phyloP scores from a whole-genome alignment of 371 early-diverging fungal genomes.

The Mucor sp. region DNA sequence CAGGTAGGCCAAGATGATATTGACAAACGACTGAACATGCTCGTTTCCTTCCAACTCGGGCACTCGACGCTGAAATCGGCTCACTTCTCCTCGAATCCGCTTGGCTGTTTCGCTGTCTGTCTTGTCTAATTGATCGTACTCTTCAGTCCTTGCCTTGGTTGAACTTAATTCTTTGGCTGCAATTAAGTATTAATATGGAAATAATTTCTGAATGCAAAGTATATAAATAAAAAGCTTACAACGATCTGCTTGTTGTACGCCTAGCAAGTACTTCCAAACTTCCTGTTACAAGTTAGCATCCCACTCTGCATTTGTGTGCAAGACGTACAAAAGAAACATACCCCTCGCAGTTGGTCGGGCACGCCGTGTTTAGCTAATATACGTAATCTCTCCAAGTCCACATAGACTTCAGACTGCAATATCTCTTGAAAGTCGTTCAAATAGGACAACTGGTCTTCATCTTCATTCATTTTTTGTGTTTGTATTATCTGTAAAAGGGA shows the following conservation, averaged over 20 bases:
- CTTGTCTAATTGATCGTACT: constrained; percentile 79
- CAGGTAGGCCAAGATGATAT: constrained; percentile 82
- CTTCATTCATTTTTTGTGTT: constrained; percentile 4
- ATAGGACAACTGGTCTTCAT: constrained; percentile 50
- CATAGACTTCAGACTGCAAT: constrained; percentile 83
- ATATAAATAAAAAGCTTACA: constrained; percentile 52
- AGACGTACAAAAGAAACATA: constrained; percentile 40
- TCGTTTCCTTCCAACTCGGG: constrained; percentile 34
- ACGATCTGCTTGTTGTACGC: constrained; percentile 84
- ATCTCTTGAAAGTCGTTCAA: constrained; percentile 81
- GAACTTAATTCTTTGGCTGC: constrained; percentile 76
- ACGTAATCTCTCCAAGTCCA: constrained; percentile 85
- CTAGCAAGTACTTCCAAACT: constrained; percentile 91
- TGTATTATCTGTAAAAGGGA: neutral
- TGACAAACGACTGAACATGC: constrained; percentile 65
- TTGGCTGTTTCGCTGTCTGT: constrained; percentile 76
- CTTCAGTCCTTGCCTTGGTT: constrained; percentile 66
- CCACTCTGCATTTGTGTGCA: neutral
- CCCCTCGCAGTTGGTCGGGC: constrained; percentile 82
- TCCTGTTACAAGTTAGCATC: constrained; percentile 51
- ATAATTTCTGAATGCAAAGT: neutral
- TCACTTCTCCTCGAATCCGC: constrained; percentile 85
- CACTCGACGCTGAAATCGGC: constrained; percentile 70
- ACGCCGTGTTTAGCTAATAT: constrained; percentile 86
- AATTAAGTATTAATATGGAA: neutral